Evolutionary conservation across 1,284 basidiomycete genomes (phyloP), one percentile per base, ranked within the genome.

Genomic region (Coriolopsis trogii): DNA sequence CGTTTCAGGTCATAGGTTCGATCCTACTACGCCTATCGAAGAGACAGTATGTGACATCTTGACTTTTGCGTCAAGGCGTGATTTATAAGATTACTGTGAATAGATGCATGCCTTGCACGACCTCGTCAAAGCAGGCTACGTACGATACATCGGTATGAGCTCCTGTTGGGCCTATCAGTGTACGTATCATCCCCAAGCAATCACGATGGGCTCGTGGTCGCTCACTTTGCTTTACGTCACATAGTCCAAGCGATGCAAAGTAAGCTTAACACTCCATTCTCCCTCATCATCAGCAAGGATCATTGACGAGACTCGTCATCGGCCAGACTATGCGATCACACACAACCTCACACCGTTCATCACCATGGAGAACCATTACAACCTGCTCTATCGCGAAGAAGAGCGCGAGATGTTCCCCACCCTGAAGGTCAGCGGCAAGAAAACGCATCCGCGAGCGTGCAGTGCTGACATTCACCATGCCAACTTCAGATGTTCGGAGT

Each of bases 351-450:
- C 77, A 15, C 75, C 73, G 3, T 80, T 79, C 67, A 73, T 80
- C 63, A 73, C 73, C 15, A 82, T 82, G 80, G 80, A 83, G 56
- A 78, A 79, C 64, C 77, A 73, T 49, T 69, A 75, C 60, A 70
- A 57, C 21, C 51, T 73, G 13, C 42, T 72, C 18, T 80, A 81
- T 54, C 70, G 79, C 26, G 78, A 81, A 55, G 77, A 79, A 54
- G 77, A 78, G 58, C 66, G 76, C n/a, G 78, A 80, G 65, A 79
- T 80, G 76, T 72, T 75, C 52, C 77, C 78, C 3, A 66, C 65
- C 0, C 58, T 70, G 15, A 65, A 67, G 61, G 67, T 65, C 24
- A 5, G 18, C 21, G 24, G 6, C 15, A 13, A 8, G 28, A 7
- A 13, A 7, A 30, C 28, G 10, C 15, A 10, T 7, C 6, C n/a